Percentiles rank a stretch among this genome's conserved stretches.
phyloP scores from a whole-genome alignment of 768 basidiomycete genomes.

The Coprinopsis sp. region DNA sequence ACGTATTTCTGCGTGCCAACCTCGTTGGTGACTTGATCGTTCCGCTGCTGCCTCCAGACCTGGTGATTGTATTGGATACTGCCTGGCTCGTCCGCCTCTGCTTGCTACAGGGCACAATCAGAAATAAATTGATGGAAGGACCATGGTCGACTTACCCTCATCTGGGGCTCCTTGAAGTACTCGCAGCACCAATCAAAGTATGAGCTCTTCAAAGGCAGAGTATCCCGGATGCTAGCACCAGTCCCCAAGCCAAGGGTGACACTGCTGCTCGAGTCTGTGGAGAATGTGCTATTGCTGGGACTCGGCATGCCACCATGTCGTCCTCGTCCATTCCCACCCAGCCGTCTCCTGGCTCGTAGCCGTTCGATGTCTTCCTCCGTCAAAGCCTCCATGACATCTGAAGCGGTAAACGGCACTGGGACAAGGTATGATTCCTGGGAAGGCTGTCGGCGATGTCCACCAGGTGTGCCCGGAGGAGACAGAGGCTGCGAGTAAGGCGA shows the following conservation, averaged over 20 bases:
- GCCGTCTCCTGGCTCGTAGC: slow-evolving; percentile 61
- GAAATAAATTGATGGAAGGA: no score
- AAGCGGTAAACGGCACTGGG: slow-evolving; percentile 55
- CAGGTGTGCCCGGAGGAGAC: slow-evolving; percentile 32
- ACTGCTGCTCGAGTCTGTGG: slow-evolving; percentile 65
- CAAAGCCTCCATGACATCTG: slow-evolving; percentile 81
- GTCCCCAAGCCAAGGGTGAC: slow-evolving; percentile 77
- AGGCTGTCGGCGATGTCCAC: slow-evolving; percentile 28
- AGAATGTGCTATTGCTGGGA: slow-evolving; percentile 73
- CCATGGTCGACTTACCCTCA: slow-evolving; percentile 68
- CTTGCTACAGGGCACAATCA: slow-evolving; percentile 52
- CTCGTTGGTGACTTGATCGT: slow-evolving; percentile 71
- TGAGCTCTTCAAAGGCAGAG: slow-evolving; percentile 83
- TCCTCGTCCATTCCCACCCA: slow-evolving; percentile 37
- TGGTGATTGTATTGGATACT: slow-evolving; percentile 93
- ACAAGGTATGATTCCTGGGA: slow-evolving; percentile 27
- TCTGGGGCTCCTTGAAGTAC: slow-evolving; percentile 98
- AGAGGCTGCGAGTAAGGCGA: slow-evolving; percentile 67
- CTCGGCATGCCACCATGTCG: slow-evolving; percentile 47
- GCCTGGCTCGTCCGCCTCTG: slow-evolving; percentile 94
- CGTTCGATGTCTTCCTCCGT: slow-evolving; percentile 96
- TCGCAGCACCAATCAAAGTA: slow-evolving; percentile 97
- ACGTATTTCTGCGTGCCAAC: slow-evolving; percentile 65
- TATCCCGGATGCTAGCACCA: slow-evolving; percentile 75
- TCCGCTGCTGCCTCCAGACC: slow-evolving; percentile 88